These are phyloP conservation scores for Shiraia sp. DNA, from an alignment of 2,329 filamentous ascomycete species.

Conservation along the genomic window DNA sequence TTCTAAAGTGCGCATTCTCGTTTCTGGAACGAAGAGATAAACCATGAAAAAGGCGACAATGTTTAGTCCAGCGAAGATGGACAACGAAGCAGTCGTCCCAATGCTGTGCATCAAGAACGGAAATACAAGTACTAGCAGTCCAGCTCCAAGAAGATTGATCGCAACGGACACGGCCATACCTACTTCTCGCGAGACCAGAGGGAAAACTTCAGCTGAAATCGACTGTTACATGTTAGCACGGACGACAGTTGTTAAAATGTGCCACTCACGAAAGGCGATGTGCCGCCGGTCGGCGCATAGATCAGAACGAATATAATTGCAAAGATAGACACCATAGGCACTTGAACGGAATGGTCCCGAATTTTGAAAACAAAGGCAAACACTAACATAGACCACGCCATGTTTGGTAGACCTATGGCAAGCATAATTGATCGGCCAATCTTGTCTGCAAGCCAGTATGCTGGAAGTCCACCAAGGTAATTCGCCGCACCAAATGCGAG, in stretches of 20 bases:
- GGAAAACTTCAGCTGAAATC: conserved; percentile 26
- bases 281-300: conserved; percentile 27
- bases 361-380: conserved; percentile 25
- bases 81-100: conserved; percentile 37
- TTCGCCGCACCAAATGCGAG: conserved; percentile 22
- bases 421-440: conserved; percentile 26
- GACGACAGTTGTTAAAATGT: neutral
- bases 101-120: conserved; percentile 39
- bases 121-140: conserved; percentile 44
- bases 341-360: conserved; percentile 5
- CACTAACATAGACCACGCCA: conserved; percentile 27
- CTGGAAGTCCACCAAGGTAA: conserved; percentile 21
- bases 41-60: conserved; percentile 31
- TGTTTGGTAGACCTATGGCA: conserved; percentile 22
- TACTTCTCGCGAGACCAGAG: conserved; percentile 25
- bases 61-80: conserved; percentile 41
- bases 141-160: conserved; percentile 44
- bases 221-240: conserved; percentile 4
- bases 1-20: conserved; percentile 25
- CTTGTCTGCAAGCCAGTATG: conserved; percentile 24
- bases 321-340: conserved; percentile 18
- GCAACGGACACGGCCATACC: conserved; percentile 43
- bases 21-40: conserved; percentile 35
- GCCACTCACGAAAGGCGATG: conserved; percentile 16
- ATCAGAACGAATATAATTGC: conserved; percentile 21